Percentiles rank a stretch among this genome's conserved stretches.
Evolutionary conservation across 2,329 filamentous ascomycete species (phyloP).

Genomic region (Colletotrichum camelliae): DNA sequence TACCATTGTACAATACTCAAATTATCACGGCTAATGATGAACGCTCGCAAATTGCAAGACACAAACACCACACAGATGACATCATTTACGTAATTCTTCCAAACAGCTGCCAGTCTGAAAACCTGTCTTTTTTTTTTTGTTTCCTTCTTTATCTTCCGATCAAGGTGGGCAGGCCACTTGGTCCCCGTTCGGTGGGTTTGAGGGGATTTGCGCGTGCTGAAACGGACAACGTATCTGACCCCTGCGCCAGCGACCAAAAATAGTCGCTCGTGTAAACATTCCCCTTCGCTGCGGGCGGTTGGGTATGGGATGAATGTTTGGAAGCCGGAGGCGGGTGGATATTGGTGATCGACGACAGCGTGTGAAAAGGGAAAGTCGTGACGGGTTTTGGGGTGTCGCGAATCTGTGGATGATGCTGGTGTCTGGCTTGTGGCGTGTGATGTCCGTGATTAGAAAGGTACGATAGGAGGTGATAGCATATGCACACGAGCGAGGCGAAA

Average conservation of each 20-base stretch:
- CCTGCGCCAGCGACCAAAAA: not conserved
- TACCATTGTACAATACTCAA: not conserved
- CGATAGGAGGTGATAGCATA: fast-evolving
- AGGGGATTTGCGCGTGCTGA: not conserved
- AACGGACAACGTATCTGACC: not conserved
- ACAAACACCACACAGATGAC: not conserved
- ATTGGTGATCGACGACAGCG: not conserved
- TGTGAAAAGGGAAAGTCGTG: not conserved
- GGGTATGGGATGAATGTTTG: not conserved
- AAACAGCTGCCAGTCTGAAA: not conserved
- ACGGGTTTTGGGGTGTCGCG: not conserved
- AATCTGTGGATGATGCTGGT: not conserved
- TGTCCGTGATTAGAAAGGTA: not conserved
- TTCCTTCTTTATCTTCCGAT: not conserved
- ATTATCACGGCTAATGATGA: not conserved
- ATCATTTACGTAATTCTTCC: not conserved
- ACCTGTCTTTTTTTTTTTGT: not conserved
- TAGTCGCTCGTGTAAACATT: not conserved
- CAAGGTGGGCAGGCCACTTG: not conserved
- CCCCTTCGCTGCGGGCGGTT: not conserved
- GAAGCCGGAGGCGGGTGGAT: not conserved
- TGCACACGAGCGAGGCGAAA: not conserved
- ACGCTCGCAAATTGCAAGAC: not conserved
- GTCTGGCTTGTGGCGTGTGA: not conserved
- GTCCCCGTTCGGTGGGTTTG: not conserved